A percentile compares a stretch with the other conserved stretches of the same genome.
Conservation (phyloP, 129 eudicot species). For the Chrysanthemum lavandulifolium region DNA sequence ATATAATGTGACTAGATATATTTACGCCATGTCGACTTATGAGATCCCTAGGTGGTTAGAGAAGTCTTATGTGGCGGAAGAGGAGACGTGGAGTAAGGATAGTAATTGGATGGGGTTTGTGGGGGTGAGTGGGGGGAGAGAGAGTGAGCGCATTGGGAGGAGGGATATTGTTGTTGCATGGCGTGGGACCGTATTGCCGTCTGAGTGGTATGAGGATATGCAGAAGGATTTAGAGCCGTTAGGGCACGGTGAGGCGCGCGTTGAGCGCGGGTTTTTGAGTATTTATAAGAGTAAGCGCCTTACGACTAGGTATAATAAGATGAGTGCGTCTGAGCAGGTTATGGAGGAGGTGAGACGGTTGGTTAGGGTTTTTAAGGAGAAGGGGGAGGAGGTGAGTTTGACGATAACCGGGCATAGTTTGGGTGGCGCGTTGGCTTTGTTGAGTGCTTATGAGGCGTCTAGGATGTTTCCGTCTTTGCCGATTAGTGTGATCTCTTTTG, state of each 20-base stretch:
- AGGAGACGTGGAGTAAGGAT: conserved; percentile 65
- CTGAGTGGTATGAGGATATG: conserved; percentile 83
- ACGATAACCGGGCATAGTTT: conserved; percentile 89
- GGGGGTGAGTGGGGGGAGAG: conserved; percentile 63
- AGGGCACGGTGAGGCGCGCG: conserved; percentile 59
- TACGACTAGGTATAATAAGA: conserved; percentile 48
- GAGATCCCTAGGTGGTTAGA: conserved; percentile 67
- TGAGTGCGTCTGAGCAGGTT: conserved; percentile 68
- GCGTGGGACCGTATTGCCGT: conserved; percentile 82
- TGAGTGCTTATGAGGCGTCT: conserved; percentile 73
- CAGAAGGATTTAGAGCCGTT: conserved; percentile 53
- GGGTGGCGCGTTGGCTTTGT: conserved; percentile 74
- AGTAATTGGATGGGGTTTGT: conserved; percentile 85
- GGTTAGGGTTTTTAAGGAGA: conserved; percentile 32
- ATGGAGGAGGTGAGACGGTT: conserved; percentile 49
- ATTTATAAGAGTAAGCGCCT: conserved; percentile 56
- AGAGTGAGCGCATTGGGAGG: conserved; percentile 52
- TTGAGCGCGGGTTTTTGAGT: conserved; percentile 71
- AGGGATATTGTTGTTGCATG: conserved; percentile 70
- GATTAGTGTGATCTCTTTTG: conserved; percentile 68
- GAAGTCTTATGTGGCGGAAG: conserved; percentile 46
- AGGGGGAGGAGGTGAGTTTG: conserved; percentile 63
- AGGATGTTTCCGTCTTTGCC: conserved; percentile 44
- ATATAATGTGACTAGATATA: conserved; percentile 54
- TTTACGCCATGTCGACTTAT: conserved; percentile 72